Evolutionary conservation across 345 rosid genomes (phyloP).

Genomic region (Eucalyptus virginea): DNA sequence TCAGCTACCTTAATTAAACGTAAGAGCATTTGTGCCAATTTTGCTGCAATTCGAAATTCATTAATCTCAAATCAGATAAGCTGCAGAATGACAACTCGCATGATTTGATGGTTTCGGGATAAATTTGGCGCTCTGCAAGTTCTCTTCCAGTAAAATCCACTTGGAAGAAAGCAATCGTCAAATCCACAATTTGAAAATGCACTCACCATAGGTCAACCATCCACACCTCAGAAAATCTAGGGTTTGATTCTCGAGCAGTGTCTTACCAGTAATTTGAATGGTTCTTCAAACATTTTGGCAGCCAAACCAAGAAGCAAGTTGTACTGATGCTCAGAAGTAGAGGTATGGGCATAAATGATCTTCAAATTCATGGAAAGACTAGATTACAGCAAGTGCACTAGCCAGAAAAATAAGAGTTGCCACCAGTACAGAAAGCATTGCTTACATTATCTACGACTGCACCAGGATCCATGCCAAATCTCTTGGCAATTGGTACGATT

Average conservation of each 20-base stretch:
- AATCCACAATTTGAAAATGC: slow-evolving; percentile 62
- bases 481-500: neutral
- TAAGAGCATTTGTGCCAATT: no score
- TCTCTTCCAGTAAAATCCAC: slow-evolving; percentile 85
- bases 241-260: neutral
- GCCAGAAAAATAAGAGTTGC: neutral
- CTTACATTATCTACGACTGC: neutral
- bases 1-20: no score
- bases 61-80: no score
- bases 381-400: neutral
- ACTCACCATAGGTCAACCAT: neutral
- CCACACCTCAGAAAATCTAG: neutral
- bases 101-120: no score
- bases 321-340: neutral
- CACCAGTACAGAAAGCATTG: neutral
- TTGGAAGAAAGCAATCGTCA: slow-evolving; percentile 75
- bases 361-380: no score
- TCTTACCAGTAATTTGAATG: neutral
- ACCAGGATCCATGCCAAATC: neutral
- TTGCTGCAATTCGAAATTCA: no score
- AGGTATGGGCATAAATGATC: neutral
- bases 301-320: neutral
- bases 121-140: no score
- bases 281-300: neutral
- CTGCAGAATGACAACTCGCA: no score